phyloP scores from a whole-genome alignment of 805 yeast genomes.

The Metschnikowia peoriensis region DNA sequence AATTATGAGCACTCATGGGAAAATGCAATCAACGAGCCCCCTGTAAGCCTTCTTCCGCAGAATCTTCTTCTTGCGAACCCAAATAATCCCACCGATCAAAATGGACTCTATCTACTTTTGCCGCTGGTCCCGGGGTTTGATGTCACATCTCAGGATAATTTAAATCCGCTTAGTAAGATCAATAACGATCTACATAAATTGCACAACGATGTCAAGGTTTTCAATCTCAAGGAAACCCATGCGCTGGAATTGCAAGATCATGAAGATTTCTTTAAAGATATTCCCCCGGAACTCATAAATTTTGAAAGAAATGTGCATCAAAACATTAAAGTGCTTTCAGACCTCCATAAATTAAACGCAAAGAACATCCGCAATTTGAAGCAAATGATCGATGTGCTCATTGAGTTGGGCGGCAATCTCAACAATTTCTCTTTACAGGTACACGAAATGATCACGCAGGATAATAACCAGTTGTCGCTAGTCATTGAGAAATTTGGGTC shows the following conservation, averaged over 20 bases:
- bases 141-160: constrained; percentile 28
- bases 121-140: constrained; percentile 45
- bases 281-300: constrained; percentile 32
- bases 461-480: constrained; percentile 27
- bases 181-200: constrained; percentile 36
- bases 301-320: constrained; percentile 36
- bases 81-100: constrained; percentile 49
- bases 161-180: constrained; percentile 30
- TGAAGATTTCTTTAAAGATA: constrained; percentile 21
- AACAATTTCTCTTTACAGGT: constrained; percentile 53
- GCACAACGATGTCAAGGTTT: constrained; percentile 32
- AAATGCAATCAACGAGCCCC: constrained; percentile 49
- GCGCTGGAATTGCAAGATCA: constrained; percentile 6
- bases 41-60: constrained; percentile 44
- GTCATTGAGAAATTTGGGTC: constrained; percentile 53
- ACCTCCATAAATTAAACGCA: constrained; percentile 38
- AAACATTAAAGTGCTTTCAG: constrained; percentile 30
- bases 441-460: constrained; percentile 25
- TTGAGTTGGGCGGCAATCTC: constrained; percentile 56
- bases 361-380: constrained; percentile 41
- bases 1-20: constrained; percentile 49
- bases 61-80: constrained; percentile 51
- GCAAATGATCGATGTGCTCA: constrained; percentile 35
- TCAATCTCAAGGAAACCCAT: constrained; percentile 25
- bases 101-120: constrained; percentile 49